A percentile compares a stretch with the other conserved stretches of the same genome.
Conservation (phyloP, 2,329 filamentous ascomycete species). For the Cladosporium sp. region DNA sequence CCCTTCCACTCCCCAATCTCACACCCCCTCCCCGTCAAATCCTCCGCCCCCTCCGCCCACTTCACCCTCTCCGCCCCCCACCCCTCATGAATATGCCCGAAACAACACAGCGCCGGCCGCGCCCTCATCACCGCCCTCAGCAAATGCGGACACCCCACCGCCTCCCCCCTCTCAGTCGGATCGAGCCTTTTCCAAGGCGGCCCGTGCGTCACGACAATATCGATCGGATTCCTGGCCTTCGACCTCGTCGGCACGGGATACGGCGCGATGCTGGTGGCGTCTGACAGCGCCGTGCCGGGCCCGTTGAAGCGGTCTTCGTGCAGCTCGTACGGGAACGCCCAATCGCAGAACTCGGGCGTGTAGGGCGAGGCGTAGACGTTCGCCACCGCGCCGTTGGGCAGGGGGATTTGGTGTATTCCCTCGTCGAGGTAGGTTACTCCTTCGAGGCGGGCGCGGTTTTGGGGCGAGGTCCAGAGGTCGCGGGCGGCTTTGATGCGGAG, state of each 20-base stretch:
- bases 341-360: constrained; percentile 52
- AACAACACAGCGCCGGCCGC: constrained; percentile 54
- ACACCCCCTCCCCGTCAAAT: neutral
- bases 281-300: constrained; percentile 23
- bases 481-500: constrained; percentile 15
- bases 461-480: constrained; percentile 19
- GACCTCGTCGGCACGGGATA: constrained; percentile 37
- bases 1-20: constrained; percentile 14
- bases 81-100: constrained; percentile 59
- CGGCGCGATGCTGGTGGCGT: constrained; percentile 27
- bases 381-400: constrained; percentile 47
- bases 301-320: constrained; percentile 51
- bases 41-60: constrained; percentile 34
- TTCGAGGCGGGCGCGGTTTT: constrained; percentile 33
- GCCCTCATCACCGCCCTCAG: constrained; percentile 47
- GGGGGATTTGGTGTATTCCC: constrained; percentile 42
- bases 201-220: constrained; percentile 59
- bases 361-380: constrained; percentile 52
- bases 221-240: constrained; percentile 35
- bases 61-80: constrained; percentile 41
- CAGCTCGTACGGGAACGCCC: constrained; percentile 52
- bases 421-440: constrained; percentile 55
- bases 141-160: constrained; percentile 53
- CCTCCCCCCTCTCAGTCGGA: constrained; percentile 26
- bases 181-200: constrained; percentile 52